These are phyloP conservation scores for Pseudogymnoascus sp. DNA, from an alignment of 2,329 filamentous ascomycete genomes.

Conservation along the genomic window DNA sequence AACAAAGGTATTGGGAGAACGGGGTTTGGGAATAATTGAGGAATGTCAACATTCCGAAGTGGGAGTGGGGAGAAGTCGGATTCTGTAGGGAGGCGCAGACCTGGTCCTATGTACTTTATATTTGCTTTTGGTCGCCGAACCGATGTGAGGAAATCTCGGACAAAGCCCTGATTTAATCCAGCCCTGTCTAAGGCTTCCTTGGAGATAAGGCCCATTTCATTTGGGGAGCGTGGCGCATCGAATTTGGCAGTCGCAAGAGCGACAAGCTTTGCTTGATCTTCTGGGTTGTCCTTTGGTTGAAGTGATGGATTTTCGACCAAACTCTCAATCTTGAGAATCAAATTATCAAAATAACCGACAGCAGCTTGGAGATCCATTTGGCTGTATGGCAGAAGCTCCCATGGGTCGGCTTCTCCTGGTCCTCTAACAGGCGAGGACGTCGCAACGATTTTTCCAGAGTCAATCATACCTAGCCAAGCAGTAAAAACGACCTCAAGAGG, in stretches of 20 bases:
- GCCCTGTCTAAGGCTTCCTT: conserved; percentile 11
- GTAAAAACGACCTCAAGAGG: conserved; percentile 20
- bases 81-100: conserved; percentile 12
- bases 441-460: conserved; percentile 16
- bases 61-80: conserved; percentile 7
- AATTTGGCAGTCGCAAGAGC: conserved; percentile 10
- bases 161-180: conserved; percentile 12
- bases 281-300: conserved; percentile 10
- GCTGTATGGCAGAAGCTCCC: conserved; percentile 16
- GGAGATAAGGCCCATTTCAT: conserved; percentile 11
- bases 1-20: conserved; percentile 15
- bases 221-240: conserved; percentile 1
- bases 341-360: conserved; percentile 12
- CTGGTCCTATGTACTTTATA: conserved; percentile 13
- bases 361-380: conserved; percentile 10
- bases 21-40: neutral
- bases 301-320: conserved; percentile 11
- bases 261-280: conserved; percentile 12
- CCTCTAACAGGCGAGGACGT: neutral
- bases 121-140: conserved; percentile 12
- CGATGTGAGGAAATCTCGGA: conserved; percentile 13
- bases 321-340: conserved; percentile 13
- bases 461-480: conserved; percentile 17
- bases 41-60: conserved; percentile 1
- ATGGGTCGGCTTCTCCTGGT: conserved; percentile 11